Conservation (phyloP, 2,329 filamentous ascomycete genomes). For the Eurotiales sp. region DNA sequence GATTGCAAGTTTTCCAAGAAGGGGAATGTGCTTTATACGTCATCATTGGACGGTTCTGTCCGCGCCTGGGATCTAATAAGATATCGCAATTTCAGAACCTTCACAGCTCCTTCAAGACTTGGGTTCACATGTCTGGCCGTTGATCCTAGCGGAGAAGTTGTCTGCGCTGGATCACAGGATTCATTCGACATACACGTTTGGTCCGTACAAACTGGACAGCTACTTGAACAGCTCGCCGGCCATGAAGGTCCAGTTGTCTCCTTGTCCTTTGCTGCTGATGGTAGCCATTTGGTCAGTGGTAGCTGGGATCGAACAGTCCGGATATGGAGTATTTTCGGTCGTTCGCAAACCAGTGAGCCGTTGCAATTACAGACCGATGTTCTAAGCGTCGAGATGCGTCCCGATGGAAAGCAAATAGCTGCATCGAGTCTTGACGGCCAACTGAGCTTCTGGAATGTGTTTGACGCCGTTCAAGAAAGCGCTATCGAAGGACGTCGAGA, state of each 20-base stretch:
- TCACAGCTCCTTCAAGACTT: slow-evolving; percentile 85
- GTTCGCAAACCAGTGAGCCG: slow-evolving; percentile 92
- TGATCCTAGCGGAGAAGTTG: slow-evolving; percentile 94
- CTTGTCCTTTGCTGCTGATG: slow-evolving; percentile 83
- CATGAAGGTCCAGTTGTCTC: slow-evolving; percentile 92
- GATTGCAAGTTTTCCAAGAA: slow-evolving; percentile 90
- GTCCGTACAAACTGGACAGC: slow-evolving; percentile 95
- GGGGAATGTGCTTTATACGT: slow-evolving; percentile 92
- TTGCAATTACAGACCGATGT: slow-evolving; percentile 90
- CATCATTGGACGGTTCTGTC: slow-evolving; percentile 89
- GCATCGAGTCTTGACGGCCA: slow-evolving; percentile 92
- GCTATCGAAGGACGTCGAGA: slow-evolving; percentile 88
- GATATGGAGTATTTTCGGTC: slow-evolving; percentile 91
- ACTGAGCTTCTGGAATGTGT: slow-evolving; percentile 89
- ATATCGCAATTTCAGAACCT: slow-evolving; percentile 95
- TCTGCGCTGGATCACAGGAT: slow-evolving; percentile 90
- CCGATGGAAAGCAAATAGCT: slow-evolving; percentile 86
- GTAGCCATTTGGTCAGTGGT: slow-evolving; percentile 77
- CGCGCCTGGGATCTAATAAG: slow-evolving; percentile 94
- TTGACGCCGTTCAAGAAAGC: slow-evolving; percentile 79
- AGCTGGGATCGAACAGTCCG: slow-evolving; percentile 96
- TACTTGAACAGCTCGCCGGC: slow-evolving; percentile 84
- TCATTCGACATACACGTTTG: slow-evolving; percentile 97
- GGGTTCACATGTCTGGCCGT: slow-evolving; percentile 93
- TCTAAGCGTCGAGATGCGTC: slow-evolving; percentile 77